Conservation (phyloP, 2,329 filamentous ascomycete genomes). For the Aspergillus cejpii region DNA sequence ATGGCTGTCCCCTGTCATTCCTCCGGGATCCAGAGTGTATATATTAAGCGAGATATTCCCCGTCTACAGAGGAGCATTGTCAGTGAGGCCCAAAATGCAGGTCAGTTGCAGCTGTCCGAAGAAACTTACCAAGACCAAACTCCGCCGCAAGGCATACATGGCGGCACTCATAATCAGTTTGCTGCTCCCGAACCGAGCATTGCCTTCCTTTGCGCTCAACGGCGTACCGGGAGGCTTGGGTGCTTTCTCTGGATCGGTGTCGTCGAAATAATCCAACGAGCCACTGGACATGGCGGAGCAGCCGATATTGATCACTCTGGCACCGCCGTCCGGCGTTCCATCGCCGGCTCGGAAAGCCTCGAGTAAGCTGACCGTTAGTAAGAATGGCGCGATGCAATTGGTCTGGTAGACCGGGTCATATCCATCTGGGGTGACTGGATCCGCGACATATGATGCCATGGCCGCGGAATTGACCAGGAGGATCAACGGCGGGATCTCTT, state of each 20-base stretch:
- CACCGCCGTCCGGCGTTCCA: conserved; percentile 26
- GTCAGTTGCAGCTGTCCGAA: conserved; percentile 1
- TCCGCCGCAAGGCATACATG: conserved; percentile 35
- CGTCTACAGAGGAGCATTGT: conserved; percentile 17
- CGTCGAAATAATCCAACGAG: conserved; percentile 30
- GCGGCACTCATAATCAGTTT: conserved; percentile 31
- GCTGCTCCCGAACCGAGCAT: conserved; percentile 30
- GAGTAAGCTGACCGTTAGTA: conserved; percentile 32
- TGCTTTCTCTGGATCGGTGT: conserved; percentile 14
- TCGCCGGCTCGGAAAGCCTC: conserved; percentile 33
- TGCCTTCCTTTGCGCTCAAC: conserved; percentile 27
- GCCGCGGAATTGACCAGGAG: conserved; percentile 32
- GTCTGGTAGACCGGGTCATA: conserved; percentile 35
- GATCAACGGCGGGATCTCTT: conserved; percentile 32
- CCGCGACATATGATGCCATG: conserved; percentile 28
- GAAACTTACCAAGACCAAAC: conserved; percentile 29
- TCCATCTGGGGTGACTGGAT: conserved; percentile 29
- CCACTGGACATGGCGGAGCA: conserved; percentile 30
- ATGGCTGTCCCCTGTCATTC: conserved; percentile 23
- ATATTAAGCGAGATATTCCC: conserved; percentile 33
- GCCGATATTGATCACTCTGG: conserved; percentile 34
- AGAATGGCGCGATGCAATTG: conserved; percentile 34
- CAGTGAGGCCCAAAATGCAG: too few species aligned
- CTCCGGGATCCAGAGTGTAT: conserved; percentile 33
- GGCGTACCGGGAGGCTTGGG: conserved; percentile 18